A percentile compares a stretch with the other conserved stretches of the same genome.
phyloP scores from a whole-genome alignment of 1,284 basidiomycete species.

The Austroboletus rostrupii region DNA sequence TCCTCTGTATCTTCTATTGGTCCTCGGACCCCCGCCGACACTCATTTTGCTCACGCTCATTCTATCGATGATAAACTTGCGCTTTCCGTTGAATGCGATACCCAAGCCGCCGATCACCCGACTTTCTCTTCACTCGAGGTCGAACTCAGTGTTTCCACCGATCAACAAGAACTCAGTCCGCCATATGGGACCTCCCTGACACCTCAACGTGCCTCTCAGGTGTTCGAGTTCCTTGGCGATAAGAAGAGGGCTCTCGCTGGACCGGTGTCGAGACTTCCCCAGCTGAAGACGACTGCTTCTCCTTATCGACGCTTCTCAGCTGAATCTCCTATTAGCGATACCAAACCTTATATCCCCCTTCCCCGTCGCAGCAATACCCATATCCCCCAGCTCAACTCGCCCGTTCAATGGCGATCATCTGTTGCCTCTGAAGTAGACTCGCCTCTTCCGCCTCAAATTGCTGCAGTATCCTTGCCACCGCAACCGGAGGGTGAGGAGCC shows the following conservation, averaged over 20 bases:
- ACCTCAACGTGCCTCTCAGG: conserved; percentile 61
- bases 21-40: conserved; percentile 41
- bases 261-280: conserved; percentile 33
- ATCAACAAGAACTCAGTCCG: conserved; percentile 30
- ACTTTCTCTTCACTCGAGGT: conserved; percentile 70
- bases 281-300: conserved; percentile 23
- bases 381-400: conserved; percentile 14
- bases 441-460: conserved; percentile 6
- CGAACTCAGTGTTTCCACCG: conserved; percentile 52
- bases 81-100: conserved; percentile 44
- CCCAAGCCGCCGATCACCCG: conserved; percentile 41
- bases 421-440: conserved; percentile 15
- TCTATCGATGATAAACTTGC: conserved; percentile 34
- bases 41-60: conserved; percentile 31
- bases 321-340: conserved; percentile 27
- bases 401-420: conserved; percentile 12
- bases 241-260: conserved; percentile 34
- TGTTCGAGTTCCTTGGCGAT: conserved; percentile 62
- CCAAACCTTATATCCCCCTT: conserved; percentile 19
- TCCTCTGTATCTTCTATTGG: conserved; percentile 47
- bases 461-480: background rate
- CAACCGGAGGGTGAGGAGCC: conserved; percentile 4
- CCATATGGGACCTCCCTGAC: conserved; percentile 39
- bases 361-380: conserved; percentile 18
- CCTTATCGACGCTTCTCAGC: conserved; percentile 26